Conservation (phyloP, 352 stramenopile species). For the Achlya hypogyna region DNA sequence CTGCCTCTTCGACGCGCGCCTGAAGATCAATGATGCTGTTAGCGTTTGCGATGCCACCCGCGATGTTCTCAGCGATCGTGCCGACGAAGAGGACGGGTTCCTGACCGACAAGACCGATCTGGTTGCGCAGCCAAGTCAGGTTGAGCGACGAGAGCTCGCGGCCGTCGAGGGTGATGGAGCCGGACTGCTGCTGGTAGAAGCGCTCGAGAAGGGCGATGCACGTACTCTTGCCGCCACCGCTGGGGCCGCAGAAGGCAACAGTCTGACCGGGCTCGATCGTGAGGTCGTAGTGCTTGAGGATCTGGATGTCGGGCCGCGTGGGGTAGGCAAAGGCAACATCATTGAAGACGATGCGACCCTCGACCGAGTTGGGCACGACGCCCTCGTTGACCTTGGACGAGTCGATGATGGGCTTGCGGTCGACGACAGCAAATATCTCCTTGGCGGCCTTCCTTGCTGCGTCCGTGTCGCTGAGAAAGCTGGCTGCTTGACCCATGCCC, state of each 20-base stretch:
- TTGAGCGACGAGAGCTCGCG: constrained; percentile 32
- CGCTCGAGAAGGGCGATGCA: constrained; percentile 25
- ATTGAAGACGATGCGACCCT: constrained; percentile 37
- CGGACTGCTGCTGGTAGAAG: constrained; percentile 23
- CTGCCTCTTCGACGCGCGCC: constrained; percentile 17
- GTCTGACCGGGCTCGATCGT: constrained; percentile 32
- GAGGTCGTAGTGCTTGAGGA: constrained; percentile 23
- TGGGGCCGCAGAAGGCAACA: constrained; percentile 31
- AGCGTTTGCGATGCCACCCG: constrained; percentile 5
- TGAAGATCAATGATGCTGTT: neutral
- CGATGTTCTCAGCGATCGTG: constrained; percentile 24
- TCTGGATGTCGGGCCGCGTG: constrained; percentile 29
- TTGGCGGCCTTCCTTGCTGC: constrained; percentile 22
- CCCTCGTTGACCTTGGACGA: constrained; percentile 29
- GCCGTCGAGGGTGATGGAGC: constrained; percentile 21
- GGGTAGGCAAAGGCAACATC: constrained; percentile 77
- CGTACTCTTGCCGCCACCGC: constrained; percentile 30
- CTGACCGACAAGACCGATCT: constrained; percentile 32
- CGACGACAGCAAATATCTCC: constrained; percentile 30
- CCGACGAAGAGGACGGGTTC: constrained; percentile 21
- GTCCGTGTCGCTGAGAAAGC: constrained; percentile 27
- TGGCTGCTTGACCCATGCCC: constrained; percentile 26
- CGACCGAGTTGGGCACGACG: constrained; percentile 13
- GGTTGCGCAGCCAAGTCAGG: constrained; percentile 30
- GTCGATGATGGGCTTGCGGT: constrained; percentile 32